A percentile compares a stretch with the other conserved stretches of the same genome.
Evolutionary conservation across 306 rosid species (phyloP).

Genomic region (Pyrus communis): DNA sequence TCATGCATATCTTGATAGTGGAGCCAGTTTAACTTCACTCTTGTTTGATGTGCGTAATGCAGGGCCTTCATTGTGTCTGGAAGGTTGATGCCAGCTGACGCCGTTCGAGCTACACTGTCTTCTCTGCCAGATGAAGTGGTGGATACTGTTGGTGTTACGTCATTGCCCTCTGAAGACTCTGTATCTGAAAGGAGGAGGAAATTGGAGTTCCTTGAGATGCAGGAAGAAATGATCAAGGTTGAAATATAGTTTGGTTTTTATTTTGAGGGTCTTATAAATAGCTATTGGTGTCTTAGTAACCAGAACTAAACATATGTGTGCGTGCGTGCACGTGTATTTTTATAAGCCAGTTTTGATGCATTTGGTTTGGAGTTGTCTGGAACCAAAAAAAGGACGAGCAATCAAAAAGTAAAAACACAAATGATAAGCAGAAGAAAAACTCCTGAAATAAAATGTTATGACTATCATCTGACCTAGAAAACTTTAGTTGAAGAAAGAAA

Average conservation of each 20-base stretch:
- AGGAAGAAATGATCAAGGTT: constrained; percentile 94
- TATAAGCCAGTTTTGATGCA: constrained; percentile 4
- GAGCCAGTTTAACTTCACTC: neutral
- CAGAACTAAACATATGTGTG: neutral
- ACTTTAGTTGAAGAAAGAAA: constrained; percentile 2
- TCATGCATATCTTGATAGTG: neutral
- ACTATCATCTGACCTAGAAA: constrained; percentile 12
- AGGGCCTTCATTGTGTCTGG: constrained; percentile 91
- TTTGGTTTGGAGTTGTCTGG: neutral
- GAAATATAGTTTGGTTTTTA: neutral
- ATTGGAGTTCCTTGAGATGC: constrained; percentile 86
- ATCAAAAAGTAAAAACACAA: neutral
- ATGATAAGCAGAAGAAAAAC: neutral
- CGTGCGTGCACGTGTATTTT: neutral
- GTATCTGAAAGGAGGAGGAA: constrained; percentile 92
- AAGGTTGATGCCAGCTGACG: constrained; percentile 76
- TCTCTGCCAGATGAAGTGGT: constrained; percentile 97
- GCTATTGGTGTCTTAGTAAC: neutral
- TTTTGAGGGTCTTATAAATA: constrained; percentile 5
- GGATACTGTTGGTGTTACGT: constrained; percentile 78
- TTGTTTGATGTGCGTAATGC: constrained; percentile 10
- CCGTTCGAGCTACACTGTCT: constrained; percentile 79
- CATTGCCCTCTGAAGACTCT: constrained; percentile 86
- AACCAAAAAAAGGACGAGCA: neutral
- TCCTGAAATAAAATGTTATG: neutral